phyloP scores from a whole-genome alignment of 352 stramenopile genomes.

The Pythium utonaiense region DNA sequence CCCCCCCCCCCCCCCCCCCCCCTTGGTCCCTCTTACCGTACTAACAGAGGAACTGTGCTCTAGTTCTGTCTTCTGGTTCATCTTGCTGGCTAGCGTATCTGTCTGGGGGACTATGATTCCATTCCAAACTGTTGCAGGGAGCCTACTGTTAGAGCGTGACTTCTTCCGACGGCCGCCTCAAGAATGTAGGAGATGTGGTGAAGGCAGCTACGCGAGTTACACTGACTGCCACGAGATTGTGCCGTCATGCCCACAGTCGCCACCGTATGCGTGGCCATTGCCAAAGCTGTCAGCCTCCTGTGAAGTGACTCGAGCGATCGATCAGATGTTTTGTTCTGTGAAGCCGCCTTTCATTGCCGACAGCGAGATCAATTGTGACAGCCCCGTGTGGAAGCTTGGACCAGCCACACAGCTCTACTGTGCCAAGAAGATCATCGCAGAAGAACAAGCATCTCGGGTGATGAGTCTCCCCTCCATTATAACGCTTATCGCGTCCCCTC shows the following conservation, averaged over 20 bases:
- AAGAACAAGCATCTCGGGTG: conserved; percentile 36
- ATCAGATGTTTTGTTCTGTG: conserved; percentile 34
- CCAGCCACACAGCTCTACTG: conserved; percentile 32
- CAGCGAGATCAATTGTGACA: conserved; percentile 48
- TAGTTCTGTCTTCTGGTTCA: conserved; percentile 64
- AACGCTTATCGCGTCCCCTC: conserved; percentile 57
- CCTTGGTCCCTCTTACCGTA: no score
- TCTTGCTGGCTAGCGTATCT: conserved; percentile 58
- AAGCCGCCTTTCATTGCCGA: conserved; percentile 35
- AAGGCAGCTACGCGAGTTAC: conserved; percentile 36
- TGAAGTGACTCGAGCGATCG: conserved; percentile 26
- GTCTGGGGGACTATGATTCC: conserved; percentile 82
- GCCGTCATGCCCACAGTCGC: conserved; percentile 28
- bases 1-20: no score
- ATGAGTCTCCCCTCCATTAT: conserved; percentile 85
- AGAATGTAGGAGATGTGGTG: conserved; percentile 33
- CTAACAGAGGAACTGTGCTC: not conserved
- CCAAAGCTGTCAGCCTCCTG: conserved; percentile 35
- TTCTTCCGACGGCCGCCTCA: conserved; percentile 36
- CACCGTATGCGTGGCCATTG: conserved; percentile 42
- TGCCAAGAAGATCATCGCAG: conserved; percentile 36
- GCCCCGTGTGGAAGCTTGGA: conserved; percentile 36
- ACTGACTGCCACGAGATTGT: conserved; percentile 43
- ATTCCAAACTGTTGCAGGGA: conserved; percentile 81
- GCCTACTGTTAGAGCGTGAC: conserved; percentile 74